A percentile compares a stretch with the other conserved stretches of the same genome.
phyloP scores from a whole-genome alignment of 2,329 filamentous ascomycete genomes.

The Rhexocercosporidium sp. region DNA sequence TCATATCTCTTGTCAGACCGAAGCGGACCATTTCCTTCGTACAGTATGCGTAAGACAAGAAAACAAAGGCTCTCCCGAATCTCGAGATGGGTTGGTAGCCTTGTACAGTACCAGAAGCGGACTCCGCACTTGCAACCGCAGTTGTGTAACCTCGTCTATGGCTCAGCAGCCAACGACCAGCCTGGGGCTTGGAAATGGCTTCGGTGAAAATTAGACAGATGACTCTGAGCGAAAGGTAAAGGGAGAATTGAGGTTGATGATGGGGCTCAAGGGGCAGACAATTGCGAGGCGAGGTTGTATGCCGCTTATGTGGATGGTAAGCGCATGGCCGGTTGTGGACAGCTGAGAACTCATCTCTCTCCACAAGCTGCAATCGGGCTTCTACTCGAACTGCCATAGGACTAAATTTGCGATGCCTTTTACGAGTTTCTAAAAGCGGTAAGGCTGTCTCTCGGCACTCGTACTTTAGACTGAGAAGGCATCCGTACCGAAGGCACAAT shows the following conservation, averaged over 20 bases:
- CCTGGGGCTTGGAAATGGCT: background rate
- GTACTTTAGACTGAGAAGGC: background rate
- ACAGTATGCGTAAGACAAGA: background rate
- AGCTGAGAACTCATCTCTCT: slow-evolving; percentile 9
- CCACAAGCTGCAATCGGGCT: background rate
- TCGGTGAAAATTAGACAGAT: background rate
- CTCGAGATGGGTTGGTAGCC: background rate
- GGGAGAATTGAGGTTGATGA: background rate
- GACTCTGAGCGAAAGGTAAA: background rate
- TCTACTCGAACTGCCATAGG: background rate
- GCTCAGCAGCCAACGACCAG: background rate
- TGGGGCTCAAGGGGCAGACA: background rate
- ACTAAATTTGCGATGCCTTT: background rate
- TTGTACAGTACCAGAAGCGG: background rate
- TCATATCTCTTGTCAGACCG: slow-evolving; percentile 7
- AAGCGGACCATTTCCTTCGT: background rate
- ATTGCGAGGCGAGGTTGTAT: background rate
- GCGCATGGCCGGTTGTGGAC: background rate
- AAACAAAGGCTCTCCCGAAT: background rate
- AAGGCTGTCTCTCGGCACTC: background rate
- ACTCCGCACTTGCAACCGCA: slow-evolving; percentile 4
- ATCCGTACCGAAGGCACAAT: background rate
- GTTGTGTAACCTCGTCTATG: slow-evolving; percentile 1
- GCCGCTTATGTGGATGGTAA: slow-evolving; percentile 11
- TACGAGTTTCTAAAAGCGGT: background rate